phyloP scores from a whole-genome alignment of 2,329 filamentous ascomycete species.

The Microdochium nivale region DNA sequence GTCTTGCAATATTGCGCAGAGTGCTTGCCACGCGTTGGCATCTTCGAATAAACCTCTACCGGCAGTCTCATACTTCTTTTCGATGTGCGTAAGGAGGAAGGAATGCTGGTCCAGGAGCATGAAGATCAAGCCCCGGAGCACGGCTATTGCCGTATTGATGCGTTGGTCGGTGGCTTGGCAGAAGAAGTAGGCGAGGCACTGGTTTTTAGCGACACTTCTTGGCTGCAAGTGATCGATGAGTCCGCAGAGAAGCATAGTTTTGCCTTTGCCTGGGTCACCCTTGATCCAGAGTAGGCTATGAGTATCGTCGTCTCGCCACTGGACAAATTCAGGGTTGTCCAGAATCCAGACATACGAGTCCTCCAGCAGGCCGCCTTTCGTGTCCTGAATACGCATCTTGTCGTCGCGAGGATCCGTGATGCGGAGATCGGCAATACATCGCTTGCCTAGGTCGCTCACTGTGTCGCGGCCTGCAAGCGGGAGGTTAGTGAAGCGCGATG shows the following conservation, averaged over 20 bases:
- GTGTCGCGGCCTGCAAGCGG: background rate
- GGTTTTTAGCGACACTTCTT: background rate
- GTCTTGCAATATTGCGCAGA: background rate
- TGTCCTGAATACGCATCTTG: constrained; percentile 10
- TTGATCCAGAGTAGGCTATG: constrained; percentile 22
- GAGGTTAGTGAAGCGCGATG: too few relatives aligned
- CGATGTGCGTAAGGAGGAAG: constrained; percentile 23
- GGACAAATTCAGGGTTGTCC: constrained; percentile 13
- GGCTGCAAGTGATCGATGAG: constrained; percentile 15
- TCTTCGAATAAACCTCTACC: constrained; percentile 2
- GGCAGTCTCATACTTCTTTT: constrained; percentile 19
- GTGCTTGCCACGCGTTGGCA: background rate
- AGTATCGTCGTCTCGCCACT: constrained; percentile 13
- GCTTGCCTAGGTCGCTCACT: background rate
- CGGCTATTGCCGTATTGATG: constrained; percentile 27
- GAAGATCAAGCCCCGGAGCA: constrained; percentile 34
- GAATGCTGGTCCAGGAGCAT: constrained; percentile 24
- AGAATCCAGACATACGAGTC: constrained; percentile 24
- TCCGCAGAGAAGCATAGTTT: constrained; percentile 23
- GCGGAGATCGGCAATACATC: constrained; percentile 7
- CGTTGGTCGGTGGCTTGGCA: constrained; percentile 28
- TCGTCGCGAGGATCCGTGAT: constrained; percentile 10
- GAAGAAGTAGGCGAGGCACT: constrained; percentile 26
- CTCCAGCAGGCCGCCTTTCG: constrained; percentile 14
- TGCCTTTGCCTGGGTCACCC: constrained; percentile 25